Evolutionary conservation across 116 monocot genomes (phyloP), one percentile per base, ranked within the genome.

Genomic region (Cymodocea nodosa): DNA sequence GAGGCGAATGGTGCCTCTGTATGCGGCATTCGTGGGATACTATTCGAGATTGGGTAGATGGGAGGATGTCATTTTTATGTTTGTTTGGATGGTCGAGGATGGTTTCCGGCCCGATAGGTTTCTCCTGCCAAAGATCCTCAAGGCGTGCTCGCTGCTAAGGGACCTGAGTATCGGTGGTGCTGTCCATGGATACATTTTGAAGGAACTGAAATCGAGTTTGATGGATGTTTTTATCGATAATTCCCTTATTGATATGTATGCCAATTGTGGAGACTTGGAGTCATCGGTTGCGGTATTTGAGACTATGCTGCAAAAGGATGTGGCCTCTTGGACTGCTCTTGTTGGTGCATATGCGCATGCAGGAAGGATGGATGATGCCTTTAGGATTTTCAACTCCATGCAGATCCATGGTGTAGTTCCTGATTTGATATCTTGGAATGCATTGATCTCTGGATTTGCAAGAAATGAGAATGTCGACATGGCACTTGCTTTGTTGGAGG

Each of bases 201-300:
- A 59, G 49, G 64, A 34, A 24, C 12, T 25, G 16, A 22, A 68
- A 52, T 56, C 64, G 22, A 25, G 63, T 30, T 30, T 30, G 23
- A 1, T 58, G 35, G 87, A 87, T 56, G 71, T 74, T 0, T 80
- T 87, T n/a, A 69, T 83, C 0, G 74, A 67, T 10, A 87, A 87
- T 65, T 80, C 87, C n/a, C 70, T 87, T 23, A 74, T 87, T 22
- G 75, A 80, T 54, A 87, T 87, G 83, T 87, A 87, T 54, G 73
- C 78, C 4, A 78, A 73, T 36, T 81, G 80, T 24, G 76, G 76
- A 0, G 74, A 87, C 50, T 35, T 78, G 4, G 44, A 60, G 10
- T 71, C 81, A 12, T 70, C 81, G 15, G 69, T 60, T 17, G 58
- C 12, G 0, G 71, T 81, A 13, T 87, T 87, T 66, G 74, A 78